A percentile compares a stretch with the other conserved stretches of the same genome.
Evolutionary conservation across 139 green algal genomes (phyloP).

Genomic region (Medakamo hakoo): DNA sequence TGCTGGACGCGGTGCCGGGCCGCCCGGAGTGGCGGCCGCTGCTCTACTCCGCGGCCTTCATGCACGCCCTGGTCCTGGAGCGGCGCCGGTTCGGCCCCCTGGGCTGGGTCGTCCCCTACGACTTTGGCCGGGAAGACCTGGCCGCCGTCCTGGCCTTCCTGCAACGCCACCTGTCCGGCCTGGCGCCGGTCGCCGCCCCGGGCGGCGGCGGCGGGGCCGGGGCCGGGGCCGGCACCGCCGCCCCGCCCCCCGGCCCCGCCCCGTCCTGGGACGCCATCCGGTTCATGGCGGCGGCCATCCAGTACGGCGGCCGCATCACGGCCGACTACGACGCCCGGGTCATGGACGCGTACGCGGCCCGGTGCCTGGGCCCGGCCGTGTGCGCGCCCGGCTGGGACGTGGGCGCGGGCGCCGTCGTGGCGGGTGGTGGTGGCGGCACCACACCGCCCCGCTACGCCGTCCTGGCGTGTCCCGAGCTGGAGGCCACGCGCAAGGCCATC

Average conservation of each 20-base stretch:
- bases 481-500: slow-evolving; percentile 54
- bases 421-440: too few relatives aligned
- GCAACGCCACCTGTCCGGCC: slow-evolving; percentile 5
- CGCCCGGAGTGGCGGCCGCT: slow-evolving; percentile 79
- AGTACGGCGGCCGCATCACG: slow-evolving; percentile 92
- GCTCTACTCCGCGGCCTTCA: slow-evolving; percentile 81
- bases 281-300: slow-evolving; percentile 87
- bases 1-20: slow-evolving; percentile 55
- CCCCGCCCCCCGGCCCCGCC: too few relatives aligned
- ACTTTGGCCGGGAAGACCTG: slow-evolving; percentile 88
- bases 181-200: neutral
- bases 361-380: neutral
- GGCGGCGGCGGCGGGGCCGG: too few relatives aligned
- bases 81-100: slow-evolving; percentile 86
- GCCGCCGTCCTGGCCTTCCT: slow-evolving; percentile 75
- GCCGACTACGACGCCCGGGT: slow-evolving; percentile 80
- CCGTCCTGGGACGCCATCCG: slow-evolving; percentile 46
- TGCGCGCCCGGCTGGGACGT: slow-evolving; percentile 26
- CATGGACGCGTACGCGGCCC: slow-evolving; percentile 5
- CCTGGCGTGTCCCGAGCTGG: slow-evolving; percentile 59
- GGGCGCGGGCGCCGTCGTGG: slow-evolving; percentile 42
- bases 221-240: too few relatives aligned
- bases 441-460: slow-evolving; percentile 57
- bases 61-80: slow-evolving; percentile 81
- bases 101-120: slow-evolving; percentile 92